phyloP scores from a whole-genome alignment of 176 grass and related monocot genomes.

The Areca catechu region DNA sequence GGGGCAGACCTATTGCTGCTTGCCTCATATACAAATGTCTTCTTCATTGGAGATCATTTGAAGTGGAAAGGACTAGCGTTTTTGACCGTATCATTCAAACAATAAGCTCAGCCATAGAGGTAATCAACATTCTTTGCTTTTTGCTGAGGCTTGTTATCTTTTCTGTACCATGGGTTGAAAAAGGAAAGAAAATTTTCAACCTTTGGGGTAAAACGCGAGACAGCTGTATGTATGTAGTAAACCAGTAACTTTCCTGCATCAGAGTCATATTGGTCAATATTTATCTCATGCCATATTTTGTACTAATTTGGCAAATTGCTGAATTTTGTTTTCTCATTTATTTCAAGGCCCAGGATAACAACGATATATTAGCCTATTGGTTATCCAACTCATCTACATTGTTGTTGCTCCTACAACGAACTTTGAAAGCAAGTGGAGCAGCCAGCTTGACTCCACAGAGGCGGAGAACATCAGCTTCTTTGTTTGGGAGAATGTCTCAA shows the following conservation, averaged over 20 bases:
- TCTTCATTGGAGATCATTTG: conserved; percentile 99
- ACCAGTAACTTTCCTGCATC: too few species aligned
- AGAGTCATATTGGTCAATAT: too few species aligned
- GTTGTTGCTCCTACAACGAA: conserved; percentile 85
- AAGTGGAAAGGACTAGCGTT: conserved; percentile 94
- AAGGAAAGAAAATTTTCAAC: too few species aligned
- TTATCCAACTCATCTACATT: conserved; percentile 92
- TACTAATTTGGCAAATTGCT: not conserved
- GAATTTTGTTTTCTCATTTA: conserved; percentile 16
- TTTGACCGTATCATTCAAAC: conserved; percentile 95
- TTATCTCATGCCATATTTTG: too few species aligned
- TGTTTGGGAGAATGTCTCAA: conserved; percentile 86
- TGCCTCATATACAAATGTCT: conserved; percentile 93
- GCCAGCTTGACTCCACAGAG: conserved; percentile 80
- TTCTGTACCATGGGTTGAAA: too few species aligned
- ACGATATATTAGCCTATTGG: conserved; percentile 86
- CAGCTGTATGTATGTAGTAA: too few species aligned
- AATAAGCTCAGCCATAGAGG: conserved; percentile 88
- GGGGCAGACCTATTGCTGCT: conserved; percentile 78
- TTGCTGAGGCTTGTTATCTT: too few species aligned
- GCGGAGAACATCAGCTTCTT: conserved; percentile 68
- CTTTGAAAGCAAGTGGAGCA: conserved; percentile 77
- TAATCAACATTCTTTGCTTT: conserved; percentile 16
- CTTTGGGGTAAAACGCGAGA: too few species aligned
- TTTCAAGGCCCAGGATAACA: conserved; percentile 68